Conservation (phyloP, 192 early-diverging fungal genomes). For the Mortierella hygrophila region DNA sequence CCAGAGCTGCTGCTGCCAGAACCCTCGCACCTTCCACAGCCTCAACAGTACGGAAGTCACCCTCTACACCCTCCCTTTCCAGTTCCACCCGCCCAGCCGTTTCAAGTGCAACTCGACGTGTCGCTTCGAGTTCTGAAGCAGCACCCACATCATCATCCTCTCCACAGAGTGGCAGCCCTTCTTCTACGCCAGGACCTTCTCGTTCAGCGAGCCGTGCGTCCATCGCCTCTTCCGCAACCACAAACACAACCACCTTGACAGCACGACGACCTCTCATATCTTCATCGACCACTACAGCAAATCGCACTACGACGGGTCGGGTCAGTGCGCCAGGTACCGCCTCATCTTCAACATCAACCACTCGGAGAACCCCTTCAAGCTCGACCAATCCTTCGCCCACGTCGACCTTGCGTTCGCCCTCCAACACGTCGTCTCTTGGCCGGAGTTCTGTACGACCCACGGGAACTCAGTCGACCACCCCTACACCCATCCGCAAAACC, state of each 20-base stretch:
- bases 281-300: background rate
- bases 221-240: slow-evolving; percentile 12
- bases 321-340: slow-evolving; percentile 1
- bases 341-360: background rate
- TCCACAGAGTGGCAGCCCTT: background rate
- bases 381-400: slow-evolving; percentile 31
- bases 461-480: slow-evolving; percentile 15
- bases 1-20: background rate
- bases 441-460: slow-evolving; percentile 16
- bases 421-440: slow-evolving; percentile 17
- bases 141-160: background rate
- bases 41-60: slow-evolving; percentile 32
- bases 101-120: slow-evolving; percentile 20
- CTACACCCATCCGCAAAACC: slow-evolving; percentile 13
- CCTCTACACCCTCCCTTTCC: slow-evolving; percentile 37
- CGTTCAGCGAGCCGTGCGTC: slow-evolving; percentile 26
- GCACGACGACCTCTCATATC: background rate
- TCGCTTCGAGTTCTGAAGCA: slow-evolving; percentile 38
- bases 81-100: background rate
- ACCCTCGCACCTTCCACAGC: background rate
- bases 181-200: slow-evolving; percentile 11
- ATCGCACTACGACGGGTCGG: slow-evolving; percentile 1
- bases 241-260: slow-evolving; percentile 8
- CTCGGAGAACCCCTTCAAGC: slow-evolving; percentile 19
- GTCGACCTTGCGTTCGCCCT: slow-evolving; percentile 20